These are phyloP conservation scores for Panicum hallii DNA, from an alignment of 202 grass and related monocot species.

Conservation along the genomic window DNA sequence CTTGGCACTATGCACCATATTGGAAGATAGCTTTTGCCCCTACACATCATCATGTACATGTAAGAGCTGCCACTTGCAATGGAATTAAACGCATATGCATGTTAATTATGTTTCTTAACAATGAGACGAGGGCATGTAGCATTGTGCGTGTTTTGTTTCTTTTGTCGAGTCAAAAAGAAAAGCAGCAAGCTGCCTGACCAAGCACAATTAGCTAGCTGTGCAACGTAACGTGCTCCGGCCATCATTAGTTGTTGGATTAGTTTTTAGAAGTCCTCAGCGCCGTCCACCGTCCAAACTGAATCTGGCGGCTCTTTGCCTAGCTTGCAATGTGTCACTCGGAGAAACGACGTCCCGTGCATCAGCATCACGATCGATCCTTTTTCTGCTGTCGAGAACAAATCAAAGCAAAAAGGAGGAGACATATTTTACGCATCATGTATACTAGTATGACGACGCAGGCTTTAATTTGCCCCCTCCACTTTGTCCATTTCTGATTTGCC, in stretches of 20 bases:
- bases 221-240: too few species aligned
- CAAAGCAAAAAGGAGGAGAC: neutral
- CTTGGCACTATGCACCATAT: neutral
- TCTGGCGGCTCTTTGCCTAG: neutral
- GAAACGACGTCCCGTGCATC: constrained; percentile 32
- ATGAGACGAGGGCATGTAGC: too few species aligned
- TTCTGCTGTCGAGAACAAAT: neutral
- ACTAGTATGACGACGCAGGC: too few species aligned
- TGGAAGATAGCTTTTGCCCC: neutral
- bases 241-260: neutral
- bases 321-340: constrained; percentile 1
- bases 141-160: neutral
- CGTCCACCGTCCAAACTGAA: constrained; percentile 29
- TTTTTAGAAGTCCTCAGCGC: too few species aligned
- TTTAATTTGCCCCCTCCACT: neutral
- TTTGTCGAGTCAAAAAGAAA: neutral
- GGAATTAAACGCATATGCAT: neutral
- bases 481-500: constrained; percentile 43
- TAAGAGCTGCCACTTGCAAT: neutral
- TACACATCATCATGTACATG: neutral
- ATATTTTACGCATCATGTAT: neutral
- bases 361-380: constrained; percentile 33
- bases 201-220: neutral
- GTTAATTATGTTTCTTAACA: neutral
- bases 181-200: neutral